Base-by-base conservation (phyloP, 2,329 filamentous ascomycete genomes). In the Alternaria triticina region DNA sequence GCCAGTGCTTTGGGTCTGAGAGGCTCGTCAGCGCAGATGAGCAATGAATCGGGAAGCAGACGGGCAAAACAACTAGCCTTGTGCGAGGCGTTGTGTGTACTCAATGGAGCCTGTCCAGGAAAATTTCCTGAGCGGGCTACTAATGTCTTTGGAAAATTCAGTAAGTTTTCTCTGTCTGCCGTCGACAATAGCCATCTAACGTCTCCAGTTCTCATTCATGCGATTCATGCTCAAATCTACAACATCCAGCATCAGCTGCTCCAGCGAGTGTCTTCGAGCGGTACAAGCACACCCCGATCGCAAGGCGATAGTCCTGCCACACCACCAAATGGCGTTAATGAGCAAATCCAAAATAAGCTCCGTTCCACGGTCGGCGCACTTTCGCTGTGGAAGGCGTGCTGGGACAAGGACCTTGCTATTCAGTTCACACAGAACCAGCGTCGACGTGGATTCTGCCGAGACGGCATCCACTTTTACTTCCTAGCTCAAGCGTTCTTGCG, bases 381-480 rank as follows among this genome's bases (percentile, higher is more conserved):
- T 44, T 87, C 90, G 66, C 90, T 91, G 71, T 93, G 91, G 86
- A 93, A 93, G 79, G 83, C 82, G 17, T 86, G 85, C 64, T 93
- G 91, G 90, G 90, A 93, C 74, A 80, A 83, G 61, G 91, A 93
- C 70, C 89, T 91, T 82, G 83, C 85, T 12, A 81, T 86, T 40
- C 90, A 93, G 73, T 93, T 92, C 65, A 87, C 89, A 7, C 86
- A 82, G 6, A 82, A 82, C n/a, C 86, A 86, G 54, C 83, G 85
- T 51, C 87, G 90, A 15, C 86, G 89, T 67, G 90, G 91, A 0
- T 92, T 92, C 77, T 92, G 88, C 57, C 83, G 90, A 54, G 90
- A 93, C 70, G 90, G 86, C 2, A 86, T 92, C 13, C 90, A 91
- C 71, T 93, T 90, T 76, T 93, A 90, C 80, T 93, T 88, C 85